phyloP scores from a whole-genome alignment of 1,139 yeast species.

The Kodamaea sp. region DNA sequence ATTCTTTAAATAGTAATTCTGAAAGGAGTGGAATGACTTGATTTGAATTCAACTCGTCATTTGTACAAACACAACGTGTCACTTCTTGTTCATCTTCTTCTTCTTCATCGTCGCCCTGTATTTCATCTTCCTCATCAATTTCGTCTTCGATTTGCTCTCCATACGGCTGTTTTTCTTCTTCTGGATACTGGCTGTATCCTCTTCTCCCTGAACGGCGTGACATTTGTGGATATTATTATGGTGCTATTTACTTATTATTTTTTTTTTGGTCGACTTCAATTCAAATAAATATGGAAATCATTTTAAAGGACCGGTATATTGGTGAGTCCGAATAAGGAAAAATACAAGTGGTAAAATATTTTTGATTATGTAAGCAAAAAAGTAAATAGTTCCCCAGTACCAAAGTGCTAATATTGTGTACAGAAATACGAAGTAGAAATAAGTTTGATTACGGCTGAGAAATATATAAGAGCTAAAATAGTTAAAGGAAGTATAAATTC shows the following conservation, averaged over 20 bases:
- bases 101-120: conserved; percentile 24
- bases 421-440: no score
- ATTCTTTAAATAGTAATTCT: conserved; percentile 45
- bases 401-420: no score
- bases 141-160: conserved; percentile 24
- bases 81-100: conserved; percentile 60
- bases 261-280: not conserved
- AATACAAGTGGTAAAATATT: no score
- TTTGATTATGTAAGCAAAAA: no score
- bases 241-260: not conserved
- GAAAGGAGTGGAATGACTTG: conserved; percentile 37
- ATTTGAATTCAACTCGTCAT: conserved; percentile 55
- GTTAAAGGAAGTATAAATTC: no score
- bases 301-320: no score
- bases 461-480: no score
- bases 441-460: no score
- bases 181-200: conserved; percentile 16
- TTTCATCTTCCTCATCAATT: conserved; percentile 20
- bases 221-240: conserved; percentile 13
- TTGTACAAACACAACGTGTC: conserved; percentile 87
- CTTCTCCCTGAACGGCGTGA: conserved; percentile 31
- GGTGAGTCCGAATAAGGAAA: no score
- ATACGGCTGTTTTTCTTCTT: conserved; percentile 15
- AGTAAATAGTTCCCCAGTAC: no score
- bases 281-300: no score